Conservation (phyloP, 176 grass and related monocot genomes). For the Zoysia japonica region DNA sequence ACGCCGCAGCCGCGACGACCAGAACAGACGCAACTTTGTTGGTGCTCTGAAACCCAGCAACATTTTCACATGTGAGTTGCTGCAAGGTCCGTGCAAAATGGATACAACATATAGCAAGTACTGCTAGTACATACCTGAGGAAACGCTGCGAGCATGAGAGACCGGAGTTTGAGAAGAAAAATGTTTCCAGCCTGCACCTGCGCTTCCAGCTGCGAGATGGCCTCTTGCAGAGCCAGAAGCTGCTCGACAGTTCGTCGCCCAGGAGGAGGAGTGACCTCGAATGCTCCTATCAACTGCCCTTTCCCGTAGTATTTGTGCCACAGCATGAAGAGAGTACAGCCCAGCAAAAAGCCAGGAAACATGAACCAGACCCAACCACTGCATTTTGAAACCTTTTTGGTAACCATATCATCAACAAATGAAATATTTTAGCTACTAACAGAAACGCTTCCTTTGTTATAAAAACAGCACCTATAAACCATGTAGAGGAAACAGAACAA, state of each 20-base stretch:
- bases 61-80: not conserved
- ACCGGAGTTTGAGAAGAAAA: slow-evolving; percentile 86
- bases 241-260: slow-evolving; percentile 65
- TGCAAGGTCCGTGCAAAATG: not conserved
- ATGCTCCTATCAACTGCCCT: slow-evolving; percentile 55
- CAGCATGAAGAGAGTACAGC: slow-evolving; percentile 64
- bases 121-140: slow-evolving; percentile 54
- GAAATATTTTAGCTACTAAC: not conserved
- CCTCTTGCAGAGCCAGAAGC: slow-evolving; percentile 76
- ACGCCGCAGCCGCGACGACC: slow-evolving; percentile 37
- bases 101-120: too few species aligned
- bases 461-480: slow-evolving; percentile 58
- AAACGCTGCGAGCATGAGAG: slow-evolving; percentile 79
- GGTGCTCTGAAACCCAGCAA: slow-evolving; percentile 58
- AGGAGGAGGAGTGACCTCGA: slow-evolving; percentile 61
- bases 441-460: not conserved
- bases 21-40: slow-evolving; percentile 57
- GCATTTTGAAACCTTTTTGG: not conserved
- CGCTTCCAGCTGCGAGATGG: slow-evolving; percentile 71
- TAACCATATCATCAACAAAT: not conserved
- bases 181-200: slow-evolving; percentile 77
- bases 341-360: slow-evolving; percentile 62
- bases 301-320: slow-evolving; percentile 63
- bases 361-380: slow-evolving; percentile 77
- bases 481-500: slow-evolving; percentile 70